Base-by-base conservation (phyloP, 1,284 basidiomycete species). In the Sanghuangporus baumii region DNA sequence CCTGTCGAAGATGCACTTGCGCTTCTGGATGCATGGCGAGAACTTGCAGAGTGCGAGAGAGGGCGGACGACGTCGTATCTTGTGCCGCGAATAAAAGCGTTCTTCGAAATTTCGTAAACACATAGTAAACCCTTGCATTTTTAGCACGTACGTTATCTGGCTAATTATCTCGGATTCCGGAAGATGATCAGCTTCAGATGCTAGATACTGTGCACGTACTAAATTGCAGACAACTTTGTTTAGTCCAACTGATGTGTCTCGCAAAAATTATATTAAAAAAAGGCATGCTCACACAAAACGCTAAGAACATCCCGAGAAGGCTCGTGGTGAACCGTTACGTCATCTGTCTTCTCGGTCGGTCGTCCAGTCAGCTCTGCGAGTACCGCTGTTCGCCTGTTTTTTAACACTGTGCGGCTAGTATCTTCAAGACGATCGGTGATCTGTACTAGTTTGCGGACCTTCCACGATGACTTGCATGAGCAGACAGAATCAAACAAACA, bases 281-380 rank as follows among this genome's bases (percentile, higher is more conserved):
- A 38, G 11, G n/a, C 16, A 20, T 36, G 23, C 79, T 69, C 48
- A 82, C 74, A 61, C 6, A 74, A 60, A n/a, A 81, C 73, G 60
- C 78, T 80, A 65, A 81, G 74, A 58, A 81, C 72, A 66, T 82
- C 81, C 63, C 76, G 77, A 5, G 76, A 41, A 6, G n/a, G 26
- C 34, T 48, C 18, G 36, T 34, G 37, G n/a, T n/a, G 12, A 12
- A 48, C 36, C 14, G 47, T 36, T 7, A 36, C 43, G 38, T 41
- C 48, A 51, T 38, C 48, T 1, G n/a, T 20, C 78, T 59, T 74
- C 66, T 8, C 70, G 31, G 12, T 37, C 7, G 12, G 52, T 6
- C 34, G 31, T 73, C 48, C 78, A 68, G 36, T 43, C 12, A 59
- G 26, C 20, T 59, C 51, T 12, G 18, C 57, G 40, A 55, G 55